A percentile compares a stretch with the other conserved stretches of the same genome.
These are phyloP conservation scores for Starmerella sp. DNA, from an alignment of 805 yeast genomes.

Conservation along the genomic window DNA sequence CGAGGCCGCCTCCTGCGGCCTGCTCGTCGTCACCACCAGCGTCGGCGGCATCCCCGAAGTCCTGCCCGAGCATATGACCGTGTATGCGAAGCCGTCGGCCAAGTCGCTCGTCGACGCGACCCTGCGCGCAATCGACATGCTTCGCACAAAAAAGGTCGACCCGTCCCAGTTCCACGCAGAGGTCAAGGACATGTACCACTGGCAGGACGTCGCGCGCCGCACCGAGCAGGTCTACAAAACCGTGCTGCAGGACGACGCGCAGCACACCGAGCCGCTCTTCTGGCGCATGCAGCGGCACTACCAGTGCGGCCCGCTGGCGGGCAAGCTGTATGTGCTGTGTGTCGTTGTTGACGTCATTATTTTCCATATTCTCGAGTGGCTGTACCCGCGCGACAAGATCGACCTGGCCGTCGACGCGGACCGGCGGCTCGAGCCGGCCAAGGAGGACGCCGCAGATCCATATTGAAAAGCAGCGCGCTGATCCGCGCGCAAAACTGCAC, in stretches of 20 bases:
- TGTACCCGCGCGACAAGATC: conserved; percentile 57
- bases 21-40: conserved; percentile 82
- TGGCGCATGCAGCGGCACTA: conserved; percentile 54
- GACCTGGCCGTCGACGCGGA: conserved; percentile 33
- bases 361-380: conserved; percentile 50
- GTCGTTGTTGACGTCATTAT: conserved; percentile 69
- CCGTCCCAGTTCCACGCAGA: conserved; percentile 68
- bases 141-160: conserved; percentile 50
- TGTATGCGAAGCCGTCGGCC: conserved; percentile 80
- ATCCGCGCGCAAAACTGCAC: no score
- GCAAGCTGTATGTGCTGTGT: conserved; percentile 68
- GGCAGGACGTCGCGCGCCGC: conserved; percentile 79
- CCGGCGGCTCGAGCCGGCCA: not conserved
- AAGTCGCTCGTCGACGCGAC: conserved; percentile 67
- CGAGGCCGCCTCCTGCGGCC: conserved; percentile 95
- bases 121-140: conserved; percentile 50
- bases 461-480: no score
- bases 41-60: conserved; percentile 99
- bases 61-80: conserved; percentile 83
- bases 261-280: conserved; percentile 42
- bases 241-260: conserved; percentile 6
- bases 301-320: conserved; percentile 64
- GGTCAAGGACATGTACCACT: conserved; percentile 73
- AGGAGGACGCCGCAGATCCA: no score
- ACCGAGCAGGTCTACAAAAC: conserved; percentile 69